phyloP scores from a whole-genome alignment of 2,329 filamentous ascomycete genomes.

The Huntiella decipiens region DNA sequence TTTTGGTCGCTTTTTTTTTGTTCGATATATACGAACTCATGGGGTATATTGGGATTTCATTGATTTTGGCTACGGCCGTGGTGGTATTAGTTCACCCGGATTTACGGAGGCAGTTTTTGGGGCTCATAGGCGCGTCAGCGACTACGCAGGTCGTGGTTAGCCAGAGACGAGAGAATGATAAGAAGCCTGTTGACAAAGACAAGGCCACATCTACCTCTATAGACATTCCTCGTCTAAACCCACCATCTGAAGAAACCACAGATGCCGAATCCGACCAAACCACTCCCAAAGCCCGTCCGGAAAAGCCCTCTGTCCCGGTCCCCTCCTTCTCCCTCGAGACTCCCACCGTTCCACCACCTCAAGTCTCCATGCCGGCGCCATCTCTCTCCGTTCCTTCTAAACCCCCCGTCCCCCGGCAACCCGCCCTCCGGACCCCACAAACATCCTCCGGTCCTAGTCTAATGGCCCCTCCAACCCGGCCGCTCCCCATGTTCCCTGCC shows the following conservation, averaged over 20 bases:
- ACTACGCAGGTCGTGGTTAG: neutral
- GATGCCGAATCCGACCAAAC: slow-evolving; percentile 23
- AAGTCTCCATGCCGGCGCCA: neutral
- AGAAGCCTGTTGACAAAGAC: neutral
- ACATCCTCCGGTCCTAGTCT: slow-evolving; percentile 12
- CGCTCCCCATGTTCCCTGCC: slow-evolving; percentile 28
- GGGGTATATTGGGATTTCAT: slow-evolving; percentile 40
- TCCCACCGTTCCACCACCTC: neutral
- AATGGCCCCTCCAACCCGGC: slow-evolving; percentile 18
- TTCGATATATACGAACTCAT: slow-evolving; percentile 19
- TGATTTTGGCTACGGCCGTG: slow-evolving; percentile 41
- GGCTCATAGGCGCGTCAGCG: slow-evolving; percentile 6
- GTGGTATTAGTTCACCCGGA: slow-evolving; percentile 36
- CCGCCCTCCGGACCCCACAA: slow-evolving; percentile 7
- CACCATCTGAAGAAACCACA: slow-evolving; percentile 27
- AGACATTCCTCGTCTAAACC: slow-evolving; percentile 12
- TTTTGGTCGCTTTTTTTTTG: neutral
- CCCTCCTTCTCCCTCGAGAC: slow-evolving; percentile 26
- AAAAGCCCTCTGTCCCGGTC: slow-evolving; percentile 17
- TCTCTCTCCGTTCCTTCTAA: slow-evolving; percentile 5
- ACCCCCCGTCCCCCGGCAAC: neutral
- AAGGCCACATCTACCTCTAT: neutral
- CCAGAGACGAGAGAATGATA: neutral
- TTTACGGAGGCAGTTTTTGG: slow-evolving; percentile 23
- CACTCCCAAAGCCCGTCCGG: slow-evolving; percentile 30